These are phyloP conservation scores for Candida maesae DNA, from an alignment of 805 yeast species.

Conservation along the genomic window DNA sequence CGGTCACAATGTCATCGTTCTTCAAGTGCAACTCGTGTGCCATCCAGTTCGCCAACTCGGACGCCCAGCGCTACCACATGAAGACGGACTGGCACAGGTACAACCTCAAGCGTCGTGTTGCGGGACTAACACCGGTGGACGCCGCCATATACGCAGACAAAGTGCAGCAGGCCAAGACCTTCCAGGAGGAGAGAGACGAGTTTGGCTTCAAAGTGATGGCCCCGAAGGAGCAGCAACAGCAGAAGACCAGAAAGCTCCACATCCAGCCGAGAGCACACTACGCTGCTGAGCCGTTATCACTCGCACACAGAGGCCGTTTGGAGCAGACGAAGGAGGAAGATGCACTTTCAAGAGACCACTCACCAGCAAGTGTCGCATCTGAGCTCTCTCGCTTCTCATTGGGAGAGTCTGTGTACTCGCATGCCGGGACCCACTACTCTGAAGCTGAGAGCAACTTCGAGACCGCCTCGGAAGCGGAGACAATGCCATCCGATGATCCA, in stretches of 20 bases:
- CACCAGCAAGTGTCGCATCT: constrained; percentile 54
- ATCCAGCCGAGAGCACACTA: constrained; percentile 11
- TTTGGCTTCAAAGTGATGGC: constrained; percentile 36
- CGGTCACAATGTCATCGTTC: constrained; percentile 19
- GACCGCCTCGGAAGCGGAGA: constrained; percentile 49
- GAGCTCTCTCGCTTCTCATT: constrained; percentile 53
- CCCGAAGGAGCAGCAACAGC: constrained; percentile 16
- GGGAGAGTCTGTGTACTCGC: constrained; percentile 40
- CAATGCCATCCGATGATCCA: constrained; percentile 31
- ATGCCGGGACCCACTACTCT: constrained; percentile 31
- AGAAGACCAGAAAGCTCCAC: constrained; percentile 13
- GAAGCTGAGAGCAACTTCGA: constrained; percentile 36
- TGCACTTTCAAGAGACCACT: constrained; percentile 31
- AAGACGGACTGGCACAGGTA: constrained; percentile 98
- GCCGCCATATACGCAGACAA: constrained; percentile 46
- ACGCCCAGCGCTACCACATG: constrained; percentile 89
- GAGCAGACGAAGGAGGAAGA: constrained; percentile 2
- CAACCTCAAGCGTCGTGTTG: constrained; percentile 90
- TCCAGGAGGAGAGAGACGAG: constrained; percentile 35
- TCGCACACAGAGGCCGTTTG: constrained; percentile 27
- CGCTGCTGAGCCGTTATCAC: constrained; percentile 3
- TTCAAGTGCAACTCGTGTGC: constrained; percentile 90
- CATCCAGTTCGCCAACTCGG: constrained; percentile 76
- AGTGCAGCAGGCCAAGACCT: constrained; percentile 31
- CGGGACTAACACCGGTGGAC: constrained; percentile 69